Percentiles rank a stretch among this genome's conserved stretches.
Conservation (phyloP, 768 basidiomycete species). For the Serendipita sp. region DNA sequence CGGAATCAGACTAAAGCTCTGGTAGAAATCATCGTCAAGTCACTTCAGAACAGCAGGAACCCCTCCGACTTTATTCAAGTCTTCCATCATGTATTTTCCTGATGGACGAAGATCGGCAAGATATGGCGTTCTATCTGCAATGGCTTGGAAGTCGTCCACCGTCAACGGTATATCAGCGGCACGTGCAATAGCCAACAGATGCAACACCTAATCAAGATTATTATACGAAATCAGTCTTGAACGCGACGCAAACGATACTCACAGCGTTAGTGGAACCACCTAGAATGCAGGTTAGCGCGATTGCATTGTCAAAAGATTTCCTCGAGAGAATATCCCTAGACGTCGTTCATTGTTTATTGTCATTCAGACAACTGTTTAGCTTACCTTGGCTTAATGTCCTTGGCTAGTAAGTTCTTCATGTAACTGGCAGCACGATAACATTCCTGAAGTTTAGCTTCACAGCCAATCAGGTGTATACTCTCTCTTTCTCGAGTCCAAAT, state of each 20-base stretch:
- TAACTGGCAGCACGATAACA: constrained; percentile 64
- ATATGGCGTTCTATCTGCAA: constrained; percentile 66
- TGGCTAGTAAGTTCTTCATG: constrained; percentile 52
- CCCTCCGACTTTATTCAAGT: constrained; percentile 72
- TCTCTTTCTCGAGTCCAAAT: constrained; percentile 7
- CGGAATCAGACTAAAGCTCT: neutral
- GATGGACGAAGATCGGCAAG: constrained; percentile 77
- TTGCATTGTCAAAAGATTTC: constrained; percentile 66
- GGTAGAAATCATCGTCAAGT: constrained; percentile 13
- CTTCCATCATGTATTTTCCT: constrained; percentile 80
- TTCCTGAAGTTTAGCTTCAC: constrained; percentile 61
- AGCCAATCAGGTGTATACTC: neutral
- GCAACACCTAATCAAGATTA: constrained; percentile 41
- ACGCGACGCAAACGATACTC: constrained; percentile 13
- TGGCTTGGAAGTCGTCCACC: constrained; percentile 74
- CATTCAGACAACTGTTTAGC: neutral
- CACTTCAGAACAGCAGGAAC: constrained; percentile 64
- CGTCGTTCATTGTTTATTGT: neutral
- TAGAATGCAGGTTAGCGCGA: constrained; percentile 58
- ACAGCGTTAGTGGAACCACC: constrained; percentile 85
- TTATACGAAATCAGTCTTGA: no score
- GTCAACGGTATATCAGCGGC: constrained; percentile 56
- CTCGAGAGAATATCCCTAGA: constrained; percentile 47
- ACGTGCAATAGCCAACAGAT: constrained; percentile 71
- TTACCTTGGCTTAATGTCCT: constrained; percentile 68